phyloP scores from a whole-genome alignment of 768 basidiomycete species.

The Neoboletus magnificus region DNA sequence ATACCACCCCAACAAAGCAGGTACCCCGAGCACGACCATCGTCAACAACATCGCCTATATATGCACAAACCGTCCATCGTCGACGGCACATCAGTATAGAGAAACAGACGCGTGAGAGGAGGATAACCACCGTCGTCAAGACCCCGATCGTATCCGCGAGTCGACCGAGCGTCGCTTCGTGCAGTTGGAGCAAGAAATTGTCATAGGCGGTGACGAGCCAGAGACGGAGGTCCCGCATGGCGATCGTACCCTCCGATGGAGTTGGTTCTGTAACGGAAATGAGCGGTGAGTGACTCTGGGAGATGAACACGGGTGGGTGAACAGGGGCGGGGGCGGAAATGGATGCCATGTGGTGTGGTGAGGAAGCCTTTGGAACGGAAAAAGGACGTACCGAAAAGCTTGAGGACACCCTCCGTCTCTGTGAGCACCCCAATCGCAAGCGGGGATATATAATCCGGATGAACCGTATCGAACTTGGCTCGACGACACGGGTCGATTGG shows the following conservation, averaged over 20 bases:
- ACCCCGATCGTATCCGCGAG: slow-evolving; percentile 22
- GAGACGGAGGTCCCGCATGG: slow-evolving; percentile 25
- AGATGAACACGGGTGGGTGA: no score
- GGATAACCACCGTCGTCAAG: slow-evolving; percentile 5
- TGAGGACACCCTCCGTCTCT: slow-evolving; percentile 24
- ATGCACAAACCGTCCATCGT: background rate
- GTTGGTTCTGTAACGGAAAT: slow-evolving; percentile 22
- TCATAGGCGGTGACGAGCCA: slow-evolving; percentile 21
- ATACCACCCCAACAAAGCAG: slow-evolving; percentile 23
- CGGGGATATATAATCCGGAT: slow-evolving; percentile 28
- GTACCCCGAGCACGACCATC: slow-evolving; percentile 16
- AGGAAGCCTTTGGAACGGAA: background rate
- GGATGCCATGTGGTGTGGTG: background rate
- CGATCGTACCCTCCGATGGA: slow-evolving; percentile 19
- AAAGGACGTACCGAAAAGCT: slow-evolving; percentile 23
- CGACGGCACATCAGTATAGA: background rate
- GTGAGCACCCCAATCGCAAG: slow-evolving; percentile 26
- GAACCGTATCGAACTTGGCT: slow-evolving; percentile 15
- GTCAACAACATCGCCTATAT: slow-evolving; percentile 19
- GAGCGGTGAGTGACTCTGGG: background rate
- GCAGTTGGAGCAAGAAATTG: slow-evolving; percentile 6
- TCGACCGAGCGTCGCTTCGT: slow-evolving; percentile 28
- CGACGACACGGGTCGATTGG: slow-evolving; percentile 24
- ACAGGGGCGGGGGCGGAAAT: background rate
- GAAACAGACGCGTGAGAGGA: background rate